These are phyloP conservation scores for Aegilops tauschii DNA, from an alignment of 176 grass and related monocot species.

Conservation along the genomic window DNA sequence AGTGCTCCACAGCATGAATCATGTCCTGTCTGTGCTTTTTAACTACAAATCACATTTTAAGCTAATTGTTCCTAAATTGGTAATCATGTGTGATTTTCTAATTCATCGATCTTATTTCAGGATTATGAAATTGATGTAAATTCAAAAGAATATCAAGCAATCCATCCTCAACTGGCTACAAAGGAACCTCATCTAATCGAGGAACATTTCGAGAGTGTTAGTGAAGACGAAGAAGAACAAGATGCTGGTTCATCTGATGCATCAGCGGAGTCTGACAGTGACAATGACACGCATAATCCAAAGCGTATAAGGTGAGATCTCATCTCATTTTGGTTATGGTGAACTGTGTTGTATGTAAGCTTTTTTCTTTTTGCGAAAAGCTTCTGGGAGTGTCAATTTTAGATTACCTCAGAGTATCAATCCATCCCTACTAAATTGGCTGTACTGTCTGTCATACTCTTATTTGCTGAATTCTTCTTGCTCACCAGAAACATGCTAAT, in stretches of 20 bases:
- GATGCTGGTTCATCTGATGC: conserved; percentile 49
- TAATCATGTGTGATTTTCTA: conserved; percentile 17
- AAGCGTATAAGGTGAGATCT: conserved; percentile 65
- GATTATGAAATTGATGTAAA: conserved; percentile 72
- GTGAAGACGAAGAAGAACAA: conserved; percentile 53
- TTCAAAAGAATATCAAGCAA: conserved; percentile 60
- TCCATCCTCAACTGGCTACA: conserved; percentile 60
- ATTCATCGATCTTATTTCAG: conserved; percentile 36
- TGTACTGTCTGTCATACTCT: background rate
- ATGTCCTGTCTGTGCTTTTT: background rate
- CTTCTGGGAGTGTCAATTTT: background rate
- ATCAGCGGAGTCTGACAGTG: conserved; percentile 44
- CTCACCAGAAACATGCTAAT: conserved; percentile 17
- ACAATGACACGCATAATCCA: conserved; percentile 42
- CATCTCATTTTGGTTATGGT: background rate
- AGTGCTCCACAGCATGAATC: background rate
- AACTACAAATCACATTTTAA: background rate
- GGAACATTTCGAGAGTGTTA: conserved; percentile 75
- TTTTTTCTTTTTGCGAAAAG: background rate
- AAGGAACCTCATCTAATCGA: conserved; percentile 56
- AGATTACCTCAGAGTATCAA: background rate
- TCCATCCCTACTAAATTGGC: background rate
- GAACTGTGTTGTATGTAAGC: background rate
- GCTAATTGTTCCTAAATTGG: background rate
- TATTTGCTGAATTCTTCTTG: background rate